Conservation (phyloP, 768 basidiomycete genomes). For the Suillus hirtellus region DNA sequence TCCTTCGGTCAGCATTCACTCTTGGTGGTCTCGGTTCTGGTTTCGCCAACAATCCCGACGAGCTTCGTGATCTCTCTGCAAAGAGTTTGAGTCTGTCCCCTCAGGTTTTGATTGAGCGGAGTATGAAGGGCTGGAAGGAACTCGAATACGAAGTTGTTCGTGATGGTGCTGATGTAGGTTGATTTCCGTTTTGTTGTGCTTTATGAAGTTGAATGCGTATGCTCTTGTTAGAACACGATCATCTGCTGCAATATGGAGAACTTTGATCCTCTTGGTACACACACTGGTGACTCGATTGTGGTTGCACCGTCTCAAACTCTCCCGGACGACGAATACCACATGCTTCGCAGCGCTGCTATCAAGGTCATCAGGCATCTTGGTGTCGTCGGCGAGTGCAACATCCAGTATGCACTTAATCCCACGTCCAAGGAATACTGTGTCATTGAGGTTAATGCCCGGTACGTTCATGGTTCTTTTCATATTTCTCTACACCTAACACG, state of each 20-base stretch:
- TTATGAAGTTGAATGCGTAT: constrained; percentile 17
- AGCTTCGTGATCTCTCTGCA: constrained; percentile 91
- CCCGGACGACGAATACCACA: constrained; percentile 98
- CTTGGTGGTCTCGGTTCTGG: constrained; percentile 98
- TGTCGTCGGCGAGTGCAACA: constrained; percentile 94
- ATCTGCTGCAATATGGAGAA: constrained; percentile 99
- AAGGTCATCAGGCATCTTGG: constrained; percentile 92
- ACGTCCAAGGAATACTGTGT: constrained; percentile 92
- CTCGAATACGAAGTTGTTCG: constrained; percentile 99
- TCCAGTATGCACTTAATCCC: constrained; percentile 98
- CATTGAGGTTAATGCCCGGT: constrained; percentile 97
- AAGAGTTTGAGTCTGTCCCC: constrained; percentile 89
- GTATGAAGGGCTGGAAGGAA: constrained; percentile 99
- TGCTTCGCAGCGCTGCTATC: constrained; percentile 96
- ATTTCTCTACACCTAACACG: constrained; percentile 3
- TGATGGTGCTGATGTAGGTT: constrained; percentile 90
- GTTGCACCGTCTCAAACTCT: constrained; percentile 98
- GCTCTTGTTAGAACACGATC: constrained; percentile 79
- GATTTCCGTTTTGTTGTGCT: constrained; percentile 11
- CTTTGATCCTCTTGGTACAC: constrained; percentile 98
- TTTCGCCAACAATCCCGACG: constrained; percentile 92
- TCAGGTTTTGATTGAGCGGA: constrained; percentile 95
- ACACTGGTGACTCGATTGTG: constrained; percentile 99
- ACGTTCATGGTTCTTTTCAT: constrained; percentile 14
- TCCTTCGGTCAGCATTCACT: constrained; percentile 94